These are phyloP conservation scores for Baorangia bicolor DNA, from an alignment of 768 basidiomycete genomes.

Conservation along the genomic window DNA sequence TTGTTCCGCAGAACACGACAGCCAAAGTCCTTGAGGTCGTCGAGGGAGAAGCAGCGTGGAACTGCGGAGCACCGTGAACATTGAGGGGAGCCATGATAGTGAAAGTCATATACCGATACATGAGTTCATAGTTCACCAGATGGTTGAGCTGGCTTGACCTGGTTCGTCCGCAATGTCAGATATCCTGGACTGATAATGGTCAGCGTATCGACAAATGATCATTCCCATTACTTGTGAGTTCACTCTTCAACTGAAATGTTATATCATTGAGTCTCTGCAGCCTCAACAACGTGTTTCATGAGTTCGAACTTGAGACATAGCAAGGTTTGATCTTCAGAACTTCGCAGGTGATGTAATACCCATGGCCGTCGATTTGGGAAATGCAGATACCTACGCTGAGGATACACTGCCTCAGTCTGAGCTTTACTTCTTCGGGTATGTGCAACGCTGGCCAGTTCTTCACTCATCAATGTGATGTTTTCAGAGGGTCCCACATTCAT, in stretches of 20 bases:
- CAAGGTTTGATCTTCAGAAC: not conserved
- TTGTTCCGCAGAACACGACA: constrained; percentile 19
- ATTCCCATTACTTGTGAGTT: not conserved
- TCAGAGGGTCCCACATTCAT: not conserved
- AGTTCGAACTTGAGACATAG: not conserved
- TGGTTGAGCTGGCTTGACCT: not conserved
- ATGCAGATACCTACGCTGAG: not conserved
- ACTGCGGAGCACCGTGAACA: constrained; percentile 22
- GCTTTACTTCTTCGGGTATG: constrained; percentile 2
- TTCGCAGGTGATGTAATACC: not conserved
- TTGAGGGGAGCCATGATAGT: constrained; percentile 4
- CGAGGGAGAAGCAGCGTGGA: constrained; percentile 19
- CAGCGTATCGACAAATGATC: not conserved
- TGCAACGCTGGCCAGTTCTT: not conserved
- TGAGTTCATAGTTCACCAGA: not conserved
- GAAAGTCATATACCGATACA: constrained; percentile 11
- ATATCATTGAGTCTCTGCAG: not conserved
- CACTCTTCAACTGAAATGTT: not conserved
- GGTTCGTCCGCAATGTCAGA: not conserved
- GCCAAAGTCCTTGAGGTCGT: constrained; percentile 18
- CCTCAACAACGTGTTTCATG: not conserved
- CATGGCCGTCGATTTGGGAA: not conserved
- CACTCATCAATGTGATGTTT: not conserved
- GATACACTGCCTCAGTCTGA: constrained; percentile 10
- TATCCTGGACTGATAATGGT: not conserved